phyloP scores from a whole-genome alignment of 129 eudicot genomes.

The Rutidosis leptorrhynchoides region DNA sequence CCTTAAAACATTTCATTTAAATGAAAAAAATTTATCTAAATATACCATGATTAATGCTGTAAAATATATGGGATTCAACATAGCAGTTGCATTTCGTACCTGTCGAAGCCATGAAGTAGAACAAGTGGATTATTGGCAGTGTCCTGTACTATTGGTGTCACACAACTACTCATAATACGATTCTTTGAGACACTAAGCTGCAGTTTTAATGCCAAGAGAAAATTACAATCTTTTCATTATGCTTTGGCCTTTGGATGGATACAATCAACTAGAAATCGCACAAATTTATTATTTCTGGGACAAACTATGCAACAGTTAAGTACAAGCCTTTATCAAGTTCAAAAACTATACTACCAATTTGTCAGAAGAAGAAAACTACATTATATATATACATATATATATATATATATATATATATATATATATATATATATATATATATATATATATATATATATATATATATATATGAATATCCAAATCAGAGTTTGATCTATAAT shows the following conservation, averaged over 20 bases:
- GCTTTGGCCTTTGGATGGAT: neutral
- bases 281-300: neutral
- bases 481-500: too few relatives aligned
- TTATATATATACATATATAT: too few relatives aligned
- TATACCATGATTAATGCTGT: neutral
- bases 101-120: constrained; percentile 94
- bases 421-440: too few relatives aligned
- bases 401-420: too few relatives aligned
- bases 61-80: neutral
- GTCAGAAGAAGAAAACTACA: too few relatives aligned
- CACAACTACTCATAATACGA: constrained; percentile 81
- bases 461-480: too few relatives aligned
- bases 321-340: too few relatives aligned
- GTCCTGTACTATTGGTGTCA: constrained; percentile 48
- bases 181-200: constrained; percentile 52
- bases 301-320: neutral
- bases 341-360: too few relatives aligned
- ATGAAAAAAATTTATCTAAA: neutral
- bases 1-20: neutral
- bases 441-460: too few relatives aligned
- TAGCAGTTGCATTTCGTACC: constrained; percentile 34
- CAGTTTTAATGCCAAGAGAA: constrained; percentile 7
- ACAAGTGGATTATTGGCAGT: constrained; percentile 60
- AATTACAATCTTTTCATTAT: neutral
- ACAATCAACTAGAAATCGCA: neutral